Evolutionary conservation across 2,329 filamentous ascomycete genomes (phyloP).

Genomic region (Colletotrichum chrysophilum): DNA sequence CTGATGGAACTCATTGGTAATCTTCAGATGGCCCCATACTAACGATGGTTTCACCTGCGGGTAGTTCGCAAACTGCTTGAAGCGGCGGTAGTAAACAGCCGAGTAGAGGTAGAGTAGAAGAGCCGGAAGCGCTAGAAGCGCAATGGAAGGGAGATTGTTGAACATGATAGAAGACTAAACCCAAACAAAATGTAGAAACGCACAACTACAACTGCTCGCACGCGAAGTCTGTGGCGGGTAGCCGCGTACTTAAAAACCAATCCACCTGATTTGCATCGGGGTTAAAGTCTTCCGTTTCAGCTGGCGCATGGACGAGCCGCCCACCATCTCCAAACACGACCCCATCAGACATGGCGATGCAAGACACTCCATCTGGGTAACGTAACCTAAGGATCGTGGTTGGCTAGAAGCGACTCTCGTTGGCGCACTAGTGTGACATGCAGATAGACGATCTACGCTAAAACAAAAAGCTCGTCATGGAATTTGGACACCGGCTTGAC

Average conservation of each 20-base stretch:
- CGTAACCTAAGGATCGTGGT: background rate
- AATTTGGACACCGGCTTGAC: background rate
- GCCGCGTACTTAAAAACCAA: background rate
- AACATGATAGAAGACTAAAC: background rate
- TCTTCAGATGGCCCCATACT: slow-evolving; percentile 18
- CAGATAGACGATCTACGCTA: background rate
- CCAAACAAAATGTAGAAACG: background rate
- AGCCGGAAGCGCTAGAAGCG: background rate
- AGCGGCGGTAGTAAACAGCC: slow-evolving; percentile 3
- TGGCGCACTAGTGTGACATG: background rate
- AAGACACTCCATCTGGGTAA: background rate
- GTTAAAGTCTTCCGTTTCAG: background rate
- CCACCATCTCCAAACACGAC: background rate
- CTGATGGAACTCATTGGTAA: background rate
- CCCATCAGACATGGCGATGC: background rate
- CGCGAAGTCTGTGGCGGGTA: background rate
- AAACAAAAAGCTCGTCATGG: background rate
- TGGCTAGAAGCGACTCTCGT: background rate
- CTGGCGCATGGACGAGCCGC: background rate
- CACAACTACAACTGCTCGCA: background rate
- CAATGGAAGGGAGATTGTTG: background rate
- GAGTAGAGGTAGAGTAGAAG: slow-evolving; percentile 6
- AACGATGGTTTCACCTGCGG: slow-evolving; percentile 17
- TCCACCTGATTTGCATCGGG: background rate
- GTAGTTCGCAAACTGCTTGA: slow-evolving; percentile 11